Conservation (phyloP, 352 stramenopile species). For the Globisporangium viniferum region DNA sequence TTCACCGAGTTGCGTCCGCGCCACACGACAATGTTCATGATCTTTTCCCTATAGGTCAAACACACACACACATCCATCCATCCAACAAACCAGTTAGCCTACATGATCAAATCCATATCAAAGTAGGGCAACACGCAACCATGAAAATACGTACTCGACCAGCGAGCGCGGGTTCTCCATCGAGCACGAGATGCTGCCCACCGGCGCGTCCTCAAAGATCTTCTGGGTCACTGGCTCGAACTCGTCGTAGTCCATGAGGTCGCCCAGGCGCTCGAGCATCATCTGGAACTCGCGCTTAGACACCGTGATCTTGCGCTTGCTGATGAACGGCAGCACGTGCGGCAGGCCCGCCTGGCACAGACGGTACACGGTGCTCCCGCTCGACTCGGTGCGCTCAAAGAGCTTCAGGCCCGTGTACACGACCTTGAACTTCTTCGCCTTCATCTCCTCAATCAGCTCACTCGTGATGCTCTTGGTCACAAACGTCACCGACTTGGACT, state of each 20-base stretch:
- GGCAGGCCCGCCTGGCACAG: slow-evolving; percentile 86
- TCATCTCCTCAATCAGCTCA: slow-evolving; percentile 78
- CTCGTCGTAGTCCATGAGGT: slow-evolving; percentile 82
- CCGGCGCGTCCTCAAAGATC: slow-evolving; percentile 49
- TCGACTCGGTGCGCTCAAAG: slow-evolving; percentile 88
- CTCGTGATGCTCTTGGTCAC: slow-evolving; percentile 84
- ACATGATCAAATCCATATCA: not conserved
- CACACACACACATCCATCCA: slow-evolving; percentile 12
- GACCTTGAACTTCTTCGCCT: slow-evolving; percentile 85
- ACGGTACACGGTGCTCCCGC: slow-evolving; percentile 76
- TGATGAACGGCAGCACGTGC: slow-evolving; percentile 84
- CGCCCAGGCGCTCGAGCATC: slow-evolving; percentile 76
- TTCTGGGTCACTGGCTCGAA: slow-evolving; percentile 53
- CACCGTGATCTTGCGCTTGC: slow-evolving; percentile 59
- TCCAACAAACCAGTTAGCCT: not conserved
- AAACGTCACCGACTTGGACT: slow-evolving; percentile 83
- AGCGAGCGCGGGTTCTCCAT: slow-evolving; percentile 60
- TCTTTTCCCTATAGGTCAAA: slow-evolving; percentile 47
- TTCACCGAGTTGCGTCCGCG: slow-evolving; percentile 85
- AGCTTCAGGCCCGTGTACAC: slow-evolving; percentile 92
- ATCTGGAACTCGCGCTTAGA: slow-evolving; percentile 79
- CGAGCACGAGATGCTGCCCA: slow-evolving; percentile 80
- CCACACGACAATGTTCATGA: slow-evolving; percentile 86
- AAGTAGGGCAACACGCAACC: no score
- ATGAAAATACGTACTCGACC: slow-evolving; percentile 52